A percentile compares a stretch with the other conserved stretches of the same genome.
Evolutionary conservation across 2,329 filamentous ascomycete genomes (phyloP).

Genomic region (Cytospora schulzeri): DNA sequence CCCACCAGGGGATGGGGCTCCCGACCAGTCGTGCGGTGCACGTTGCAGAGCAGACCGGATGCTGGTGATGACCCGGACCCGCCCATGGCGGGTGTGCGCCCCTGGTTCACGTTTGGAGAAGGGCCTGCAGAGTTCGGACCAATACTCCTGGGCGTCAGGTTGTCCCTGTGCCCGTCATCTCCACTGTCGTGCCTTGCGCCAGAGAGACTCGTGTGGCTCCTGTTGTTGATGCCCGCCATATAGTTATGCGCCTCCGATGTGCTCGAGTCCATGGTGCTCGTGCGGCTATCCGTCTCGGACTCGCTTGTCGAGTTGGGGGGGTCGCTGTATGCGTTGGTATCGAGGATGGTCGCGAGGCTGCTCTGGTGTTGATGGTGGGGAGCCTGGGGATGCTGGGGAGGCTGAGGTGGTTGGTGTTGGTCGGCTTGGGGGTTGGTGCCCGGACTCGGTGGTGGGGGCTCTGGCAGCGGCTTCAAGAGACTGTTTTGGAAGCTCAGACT

Average conservation of each 20-base stretch:
- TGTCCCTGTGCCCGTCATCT: constrained; percentile 49
- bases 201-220: constrained; percentile 47
- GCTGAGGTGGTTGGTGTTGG: constrained; percentile 30
- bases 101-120: constrained; percentile 54
- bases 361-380: constrained; percentile 26
- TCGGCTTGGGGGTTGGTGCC: constrained; percentile 37
- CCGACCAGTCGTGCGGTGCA: constrained; percentile 83
- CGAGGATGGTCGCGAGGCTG: constrained; percentile 40
- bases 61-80: constrained; percentile 34
- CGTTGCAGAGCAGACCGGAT: constrained; percentile 70
- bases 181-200: constrained; percentile 45
- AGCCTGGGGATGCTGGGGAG: constrained; percentile 5
- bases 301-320: constrained; percentile 23
- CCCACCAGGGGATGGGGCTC: constrained; percentile 92
- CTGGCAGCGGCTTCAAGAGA: constrained; percentile 60
- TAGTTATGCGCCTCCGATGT: constrained; percentile 33
- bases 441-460: constrained; percentile 46
- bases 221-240: constrained; percentile 45
- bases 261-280: constrained; percentile 53
- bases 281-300: constrained; percentile 43
- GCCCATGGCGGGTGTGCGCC: constrained; percentile 41
- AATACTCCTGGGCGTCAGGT: constrained; percentile 53
- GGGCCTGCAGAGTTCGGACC: constrained; percentile 58
- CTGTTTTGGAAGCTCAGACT: constrained; percentile 58
- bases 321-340: constrained; percentile 34